phyloP scores from a whole-genome alignment of 2,329 filamentous ascomycete genomes.

The Aspergillus terreus region DNA sequence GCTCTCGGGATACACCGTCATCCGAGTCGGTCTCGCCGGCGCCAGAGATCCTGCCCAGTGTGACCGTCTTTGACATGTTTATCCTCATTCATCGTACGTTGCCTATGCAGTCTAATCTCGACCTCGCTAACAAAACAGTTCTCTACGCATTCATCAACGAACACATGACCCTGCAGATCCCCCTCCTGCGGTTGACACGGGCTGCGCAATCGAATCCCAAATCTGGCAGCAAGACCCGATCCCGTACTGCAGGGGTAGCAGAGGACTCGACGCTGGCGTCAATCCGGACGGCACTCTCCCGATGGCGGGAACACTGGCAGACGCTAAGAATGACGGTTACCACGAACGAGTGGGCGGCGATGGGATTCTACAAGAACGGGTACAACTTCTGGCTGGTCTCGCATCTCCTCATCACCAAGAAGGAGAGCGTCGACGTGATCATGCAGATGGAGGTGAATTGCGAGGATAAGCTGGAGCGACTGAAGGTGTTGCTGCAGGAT shows the following conservation, averaged over 20 bases:
- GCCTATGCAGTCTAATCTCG: not conserved
- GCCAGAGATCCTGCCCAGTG: slow-evolving; percentile 15
- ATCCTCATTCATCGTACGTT: slow-evolving; percentile 40
- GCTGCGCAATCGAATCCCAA: slow-evolving; percentile 5
- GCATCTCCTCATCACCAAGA: slow-evolving; percentile 39
- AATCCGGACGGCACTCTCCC: slow-evolving; percentile 33
- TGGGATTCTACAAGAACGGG: slow-evolving; percentile 42
- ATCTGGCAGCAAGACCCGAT: not conserved
- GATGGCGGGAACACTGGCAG: slow-evolving; percentile 39
- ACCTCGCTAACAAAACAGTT: slow-evolving; percentile 19
- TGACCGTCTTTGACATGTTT: slow-evolving; percentile 40
- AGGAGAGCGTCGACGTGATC: slow-evolving; percentile 41
- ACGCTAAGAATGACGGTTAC: slow-evolving; percentile 28
- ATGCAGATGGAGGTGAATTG: slow-evolving; percentile 44
- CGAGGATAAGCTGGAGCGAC: slow-evolving; percentile 40
- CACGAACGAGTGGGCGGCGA: slow-evolving; percentile 34
- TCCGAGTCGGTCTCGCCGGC: not conserved
- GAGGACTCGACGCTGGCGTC: slow-evolving; percentile 28
- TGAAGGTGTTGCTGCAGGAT: slow-evolving; percentile 38
- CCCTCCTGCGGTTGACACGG: slow-evolving; percentile 19
- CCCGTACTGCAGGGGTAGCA: slow-evolving; percentile 14
- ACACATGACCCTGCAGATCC: slow-evolving; percentile 36
- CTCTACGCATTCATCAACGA: slow-evolving; percentile 40
- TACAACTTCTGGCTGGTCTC: slow-evolving; percentile 44
- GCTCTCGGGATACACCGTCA: slow-evolving; percentile 11